Base-by-base conservation (phyloP, 345 rosid species). In the Rhizophora mangle region DNA sequence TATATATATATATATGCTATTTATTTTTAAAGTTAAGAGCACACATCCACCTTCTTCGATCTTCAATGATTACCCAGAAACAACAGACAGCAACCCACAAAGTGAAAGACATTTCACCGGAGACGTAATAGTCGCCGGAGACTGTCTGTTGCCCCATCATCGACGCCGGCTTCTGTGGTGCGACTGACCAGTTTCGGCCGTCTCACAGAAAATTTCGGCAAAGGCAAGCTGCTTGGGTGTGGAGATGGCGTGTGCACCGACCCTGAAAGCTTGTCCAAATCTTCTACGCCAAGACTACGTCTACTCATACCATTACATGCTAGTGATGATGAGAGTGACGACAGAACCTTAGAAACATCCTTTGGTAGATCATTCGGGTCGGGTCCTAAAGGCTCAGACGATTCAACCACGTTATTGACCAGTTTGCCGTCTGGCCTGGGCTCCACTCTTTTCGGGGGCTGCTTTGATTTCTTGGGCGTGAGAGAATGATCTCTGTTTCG, bases 111-210 rank as follows among this genome's bases (percentile, higher is more conserved):
- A 1, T 51, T 57, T 88, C 85, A 88, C 63, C 76, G 85, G 80
- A 91, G 85, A 72, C 87, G 91, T 64, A 88, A 73, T 53, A 88
- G 80, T 52, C 93, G 85, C 47, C 90, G 86, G 84, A 81, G 90
- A 68, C 77, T 75, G 65, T 86, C 87, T 6, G 91, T 76, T 30
- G 93, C 91, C 39, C 87, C 89, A 52, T 76, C 73, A 7, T 81
- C 90, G n/a, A 78, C 69, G 2, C 76, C 86, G 4, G 76, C 80
- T 63, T 72, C 73, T 13, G 69, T 70, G 5, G 76, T 68, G 67
- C 76, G 68, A 22, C 80, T 66, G 20, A 47, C 21, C 60, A 68
- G 72, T 19, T 77, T 77, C 16, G 76, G 70, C 73, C 6, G 49
- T 13, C 72, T 77, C 31, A 68, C 18, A 15, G 63, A 68, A 47